Conservation (phyloP, 805 yeast genomes). For the Kluyveromyces nonfermentans region DNA sequence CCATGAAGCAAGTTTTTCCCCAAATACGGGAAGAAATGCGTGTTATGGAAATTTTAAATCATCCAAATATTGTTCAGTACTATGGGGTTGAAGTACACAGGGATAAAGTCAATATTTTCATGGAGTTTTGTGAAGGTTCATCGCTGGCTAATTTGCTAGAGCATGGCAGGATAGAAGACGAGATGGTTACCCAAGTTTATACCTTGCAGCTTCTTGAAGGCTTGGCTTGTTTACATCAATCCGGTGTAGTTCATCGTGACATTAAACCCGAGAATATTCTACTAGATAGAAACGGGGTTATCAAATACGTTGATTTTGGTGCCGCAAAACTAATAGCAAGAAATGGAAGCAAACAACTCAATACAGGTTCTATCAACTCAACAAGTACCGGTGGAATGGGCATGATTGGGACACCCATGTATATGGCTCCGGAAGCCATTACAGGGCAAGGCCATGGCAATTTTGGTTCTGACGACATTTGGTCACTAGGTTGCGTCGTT, state of each 20-base stretch:
- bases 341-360: slow-evolving; percentile 33
- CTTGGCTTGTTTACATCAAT: slow-evolving; percentile 83
- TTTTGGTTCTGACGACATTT: slow-evolving; percentile 56
- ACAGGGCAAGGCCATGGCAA: slow-evolving; percentile 49
- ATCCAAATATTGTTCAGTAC: slow-evolving; percentile 93
- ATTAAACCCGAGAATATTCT: slow-evolving; percentile 92
- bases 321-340: slow-evolving; percentile 86
- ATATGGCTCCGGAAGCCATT: slow-evolving; percentile 96
- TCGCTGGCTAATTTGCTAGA: slow-evolving; percentile 77
- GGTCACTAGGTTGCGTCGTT: slow-evolving; percentile 96
- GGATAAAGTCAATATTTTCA: slow-evolving; percentile 87
- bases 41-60: slow-evolving; percentile 86
- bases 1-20: slow-evolving; percentile 75
- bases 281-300: slow-evolving; percentile 83
- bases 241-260: slow-evolving; percentile 94
- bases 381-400: slow-evolving; percentile 21
- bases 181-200: slow-evolving; percentile 81
- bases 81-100: slow-evolving; percentile 96
- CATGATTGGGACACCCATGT: slow-evolving; percentile 92
- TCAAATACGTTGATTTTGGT: slow-evolving; percentile 95
- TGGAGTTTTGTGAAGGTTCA: slow-evolving; percentile 97
- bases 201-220: slow-evolving; percentile 92
- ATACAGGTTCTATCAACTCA: not conserved
- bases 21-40: slow-evolving; percentile 94
- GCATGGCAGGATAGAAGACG: slow-evolving; percentile 93